Base-by-base conservation (phyloP, 1,284 basidiomycete genomes). In the Athelia sp. region DNA sequence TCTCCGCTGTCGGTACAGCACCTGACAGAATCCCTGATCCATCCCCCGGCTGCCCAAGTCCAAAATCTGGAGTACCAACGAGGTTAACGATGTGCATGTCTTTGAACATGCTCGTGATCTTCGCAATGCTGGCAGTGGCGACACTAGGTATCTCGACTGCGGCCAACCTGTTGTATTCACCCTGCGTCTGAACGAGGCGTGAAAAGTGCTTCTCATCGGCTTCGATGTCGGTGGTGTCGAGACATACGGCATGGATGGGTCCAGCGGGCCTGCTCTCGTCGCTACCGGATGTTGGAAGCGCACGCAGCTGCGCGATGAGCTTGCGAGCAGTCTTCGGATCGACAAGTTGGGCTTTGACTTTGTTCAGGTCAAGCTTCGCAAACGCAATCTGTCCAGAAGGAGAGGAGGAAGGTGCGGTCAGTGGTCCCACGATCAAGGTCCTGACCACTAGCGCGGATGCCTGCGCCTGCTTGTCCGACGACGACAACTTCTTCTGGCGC, bases 171-270 rank as follows among this genome's bases (percentile, higher is more conserved):
- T 46, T 38, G 6, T 10, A 48, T 13, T 49, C 43, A 1, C 52
- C 35, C 21, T n/a, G 44, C 6, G 55, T 52, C 11, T 54, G 50
- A 11, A 43, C 43, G 14, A 81, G 54, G 26, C 69, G 73, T 23
- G 71, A 63, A 56, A 87, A 86, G 55, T 82, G 74, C 23, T 73
- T 67, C 23, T 72, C 65, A 10, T 85, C 70, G 21, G 75, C 76
- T 58, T 88, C 83, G 13, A 62, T 71, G 50, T 91, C 87, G 3
- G 78, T 63, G 55, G 73, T 70, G 23, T 72, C 73, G 38, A 90
- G 73, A 58, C 84, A 89, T 22, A 90, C 86, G 2, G 86, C 87
- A 56, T 82, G 87, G 22, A 90, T 86, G n/a, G 84, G 84, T 6
- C 68, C 70, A 45, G 55, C 64, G 21, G 62, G 52, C 42, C 47